Evolutionary conservation across 2,329 filamentous ascomycete species (phyloP).

Genomic region (Coleophoma crateriformis): DNA sequence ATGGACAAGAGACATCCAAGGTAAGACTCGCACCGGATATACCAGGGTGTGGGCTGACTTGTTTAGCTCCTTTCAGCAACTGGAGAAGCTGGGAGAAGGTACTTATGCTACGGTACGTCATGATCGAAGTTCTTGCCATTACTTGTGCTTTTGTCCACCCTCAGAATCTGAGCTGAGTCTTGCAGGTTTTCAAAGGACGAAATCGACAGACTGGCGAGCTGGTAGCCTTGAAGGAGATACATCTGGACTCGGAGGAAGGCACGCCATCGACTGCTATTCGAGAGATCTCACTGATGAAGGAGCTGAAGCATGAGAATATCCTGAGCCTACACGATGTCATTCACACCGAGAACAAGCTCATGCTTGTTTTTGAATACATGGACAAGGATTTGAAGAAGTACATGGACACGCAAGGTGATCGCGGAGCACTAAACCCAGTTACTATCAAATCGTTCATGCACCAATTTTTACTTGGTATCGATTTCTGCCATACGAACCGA

Average conservation of each 20-base stretch:
- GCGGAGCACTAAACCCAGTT: constrained; percentile 78
- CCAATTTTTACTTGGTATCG: constrained; percentile 90
- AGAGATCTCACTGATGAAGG: constrained; percentile 99
- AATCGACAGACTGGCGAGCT: constrained; percentile 96
- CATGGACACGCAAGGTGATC: constrained; percentile 90
- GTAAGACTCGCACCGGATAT: background rate
- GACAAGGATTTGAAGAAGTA: constrained; percentile 98
- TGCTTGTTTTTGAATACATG: constrained; percentile 99
- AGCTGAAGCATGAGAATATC: constrained; percentile 98
- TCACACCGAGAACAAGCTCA: constrained; percentile 98
- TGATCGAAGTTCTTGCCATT: background rate
- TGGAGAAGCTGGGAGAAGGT: constrained; percentile 97
- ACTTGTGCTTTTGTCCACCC: too few species aligned
- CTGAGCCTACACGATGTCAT: constrained; percentile 97
- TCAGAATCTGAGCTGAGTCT: constrained; percentile 16
- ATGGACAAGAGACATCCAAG: constrained; percentile 96
- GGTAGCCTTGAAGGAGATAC: constrained; percentile 96
- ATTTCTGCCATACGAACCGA: constrained; percentile 96
- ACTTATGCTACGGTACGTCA: constrained; percentile 85
- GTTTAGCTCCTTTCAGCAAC: constrained; percentile 82
- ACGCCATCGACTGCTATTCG: constrained; percentile 96
- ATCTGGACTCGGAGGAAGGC: constrained; percentile 96
- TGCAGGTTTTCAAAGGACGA: constrained; percentile 92
- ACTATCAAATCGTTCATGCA: constrained; percentile 99
- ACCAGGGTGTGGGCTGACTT: background rate